Conservation (phyloP, 1,284 basidiomycete genomes). For the Hemileia vastatrix region DNA sequence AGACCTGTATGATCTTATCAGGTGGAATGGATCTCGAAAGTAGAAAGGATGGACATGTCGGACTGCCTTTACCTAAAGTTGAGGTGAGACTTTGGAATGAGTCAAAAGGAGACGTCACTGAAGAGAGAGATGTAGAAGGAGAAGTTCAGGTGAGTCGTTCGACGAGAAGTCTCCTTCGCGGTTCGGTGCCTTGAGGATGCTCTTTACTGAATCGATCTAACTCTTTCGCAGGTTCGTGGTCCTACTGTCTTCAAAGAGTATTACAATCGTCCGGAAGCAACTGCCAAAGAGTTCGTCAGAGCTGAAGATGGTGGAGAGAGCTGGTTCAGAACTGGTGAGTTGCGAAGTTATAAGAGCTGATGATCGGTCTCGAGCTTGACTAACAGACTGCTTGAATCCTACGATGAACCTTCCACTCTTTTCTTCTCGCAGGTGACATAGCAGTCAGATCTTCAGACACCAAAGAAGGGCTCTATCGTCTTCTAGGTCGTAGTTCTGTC, state of each 20-base stretch:
- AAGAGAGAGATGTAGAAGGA: constrained; percentile 32
- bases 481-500: constrained; percentile 38
- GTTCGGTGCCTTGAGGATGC: neutral
- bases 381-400: neutral
- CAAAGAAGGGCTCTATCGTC: constrained; percentile 32
- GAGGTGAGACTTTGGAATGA: constrained; percentile 40
- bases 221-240: constrained; percentile 26
- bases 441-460: constrained; percentile 30
- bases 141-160: constrained; percentile 43
- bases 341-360: too few relatives aligned
- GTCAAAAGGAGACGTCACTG: constrained; percentile 24
- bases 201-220: neutral
- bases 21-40: constrained; percentile 38
- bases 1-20: constrained; percentile 43
- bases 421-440: neutral
- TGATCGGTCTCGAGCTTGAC: neutral
- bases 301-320: constrained; percentile 23
- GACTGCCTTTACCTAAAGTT: constrained; percentile 38
- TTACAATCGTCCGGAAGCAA: constrained; percentile 40
- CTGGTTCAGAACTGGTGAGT: neutral
- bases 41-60: neutral
- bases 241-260: constrained; percentile 40
- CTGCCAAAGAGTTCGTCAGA: constrained; percentile 34
- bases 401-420: neutral
- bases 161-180: too few relatives aligned